Percentiles rank a stretch among this genome's conserved stretches.
Conservation (phyloP, 768 basidiomycete species). For the Russula earlei region DNA sequence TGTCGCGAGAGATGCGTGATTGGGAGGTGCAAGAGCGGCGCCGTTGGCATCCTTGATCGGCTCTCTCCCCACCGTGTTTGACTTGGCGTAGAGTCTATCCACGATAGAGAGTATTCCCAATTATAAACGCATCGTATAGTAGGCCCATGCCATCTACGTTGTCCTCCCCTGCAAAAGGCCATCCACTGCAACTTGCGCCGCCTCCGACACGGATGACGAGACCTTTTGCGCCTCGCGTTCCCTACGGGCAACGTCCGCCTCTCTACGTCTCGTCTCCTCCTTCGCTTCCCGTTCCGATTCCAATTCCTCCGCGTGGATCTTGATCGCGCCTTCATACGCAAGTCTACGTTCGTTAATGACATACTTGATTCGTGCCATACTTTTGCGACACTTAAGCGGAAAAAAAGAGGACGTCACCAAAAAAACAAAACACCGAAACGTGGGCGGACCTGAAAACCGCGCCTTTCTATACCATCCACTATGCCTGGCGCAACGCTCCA, state of each 20-base stretch:
- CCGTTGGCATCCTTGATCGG: neutral
- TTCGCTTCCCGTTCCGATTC: neutral
- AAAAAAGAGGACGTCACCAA: neutral
- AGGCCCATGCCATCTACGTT: neutral
- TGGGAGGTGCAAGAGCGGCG: constrained; percentile 40
- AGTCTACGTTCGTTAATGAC: constrained; percentile 85
- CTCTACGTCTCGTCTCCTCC: neutral
- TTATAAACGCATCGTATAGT: neutral
- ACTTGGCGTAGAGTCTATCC: neutral
- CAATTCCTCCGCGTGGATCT: constrained; percentile 22
- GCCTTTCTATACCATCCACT: neutral
- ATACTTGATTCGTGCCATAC: constrained; percentile 94
- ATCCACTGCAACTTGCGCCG: neutral
- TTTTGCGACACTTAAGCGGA: constrained; percentile 65
- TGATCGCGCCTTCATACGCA: constrained; percentile 63
- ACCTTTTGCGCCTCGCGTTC: constrained; percentile 3
- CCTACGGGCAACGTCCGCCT: neutral
- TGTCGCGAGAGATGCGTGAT: constrained; percentile 58
- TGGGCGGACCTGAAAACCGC: constrained; percentile 14
- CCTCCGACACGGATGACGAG: constrained; percentile 1
- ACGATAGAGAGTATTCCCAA: neutral
- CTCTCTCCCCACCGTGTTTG: neutral
- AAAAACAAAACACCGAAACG: too few relatives aligned
- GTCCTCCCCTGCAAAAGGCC: neutral
- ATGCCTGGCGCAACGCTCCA: constrained; percentile 29